A percentile compares a stretch with the other conserved stretches of the same genome.
Conservation (phyloP, 1,139 yeast genomes). For the Yamadazyma epiphylla region DNA sequence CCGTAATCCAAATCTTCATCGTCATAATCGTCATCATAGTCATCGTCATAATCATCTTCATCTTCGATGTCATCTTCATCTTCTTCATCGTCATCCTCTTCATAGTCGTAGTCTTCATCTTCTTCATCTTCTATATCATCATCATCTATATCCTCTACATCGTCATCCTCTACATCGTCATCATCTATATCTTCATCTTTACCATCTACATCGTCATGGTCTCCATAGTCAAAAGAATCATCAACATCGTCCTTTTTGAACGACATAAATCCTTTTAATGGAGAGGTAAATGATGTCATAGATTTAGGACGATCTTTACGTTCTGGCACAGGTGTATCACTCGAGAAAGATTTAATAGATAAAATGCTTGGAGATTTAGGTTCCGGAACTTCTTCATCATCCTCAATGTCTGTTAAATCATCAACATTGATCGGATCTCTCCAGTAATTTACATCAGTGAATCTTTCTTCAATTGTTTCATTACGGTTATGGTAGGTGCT, state of each 20-base stretch:
- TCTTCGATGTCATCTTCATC: constrained; percentile 22
- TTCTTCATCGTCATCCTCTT: constrained; percentile 21
- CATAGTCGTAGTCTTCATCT: constrained; percentile 23
- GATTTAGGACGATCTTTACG: constrained; percentile 30
- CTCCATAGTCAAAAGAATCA: constrained; percentile 14
- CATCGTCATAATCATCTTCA: constrained; percentile 19
- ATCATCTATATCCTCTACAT: constrained; percentile 25
- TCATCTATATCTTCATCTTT: constrained; percentile 14
- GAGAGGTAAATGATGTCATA: constrained; percentile 38
- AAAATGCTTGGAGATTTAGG: constrained; percentile 17
- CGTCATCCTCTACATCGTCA: constrained; percentile 19
- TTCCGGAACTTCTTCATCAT: constrained; percentile 18
- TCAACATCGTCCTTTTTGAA: constrained; percentile 21
- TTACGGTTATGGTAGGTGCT: constrained; percentile 32
- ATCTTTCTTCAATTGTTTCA: constrained; percentile 49
- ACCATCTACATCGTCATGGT: constrained; percentile 13
- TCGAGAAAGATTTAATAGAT: constrained; percentile 15
- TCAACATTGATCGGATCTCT: constrained; percentile 72
- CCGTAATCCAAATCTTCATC: constrained; percentile 16
- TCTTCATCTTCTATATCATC: constrained; percentile 28
- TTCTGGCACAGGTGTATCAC: constrained; percentile 6
- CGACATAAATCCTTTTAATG: constrained; percentile 41
- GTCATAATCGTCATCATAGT: constrained; percentile 22
- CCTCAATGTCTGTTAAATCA: constrained; percentile 50
- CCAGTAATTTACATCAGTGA: constrained; percentile 90